Conservation (phyloP, 2,329 filamentous ascomycete genomes). For the Aaosphaeria pasadenensis region DNA sequence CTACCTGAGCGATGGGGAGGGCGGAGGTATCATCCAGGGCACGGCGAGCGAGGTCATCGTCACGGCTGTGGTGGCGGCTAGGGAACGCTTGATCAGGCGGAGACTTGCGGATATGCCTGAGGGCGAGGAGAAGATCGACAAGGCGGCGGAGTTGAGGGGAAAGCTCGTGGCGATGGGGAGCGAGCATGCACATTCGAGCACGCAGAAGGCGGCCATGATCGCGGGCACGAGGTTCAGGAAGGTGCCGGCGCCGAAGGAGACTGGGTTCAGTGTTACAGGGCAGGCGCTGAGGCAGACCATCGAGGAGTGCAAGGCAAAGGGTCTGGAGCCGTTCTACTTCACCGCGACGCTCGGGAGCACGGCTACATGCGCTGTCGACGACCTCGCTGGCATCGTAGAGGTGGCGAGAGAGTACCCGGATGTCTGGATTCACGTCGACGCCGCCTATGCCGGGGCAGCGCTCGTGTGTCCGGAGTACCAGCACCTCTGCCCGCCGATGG, state of each 20-base stretch:
- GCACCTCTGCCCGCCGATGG: slow-evolving; percentile 60
- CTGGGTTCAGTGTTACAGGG: slow-evolving; percentile 70
- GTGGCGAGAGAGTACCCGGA: slow-evolving; percentile 54
- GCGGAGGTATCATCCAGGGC: slow-evolving; percentile 93
- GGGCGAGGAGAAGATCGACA: slow-evolving; percentile 48
- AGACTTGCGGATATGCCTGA: slow-evolving; percentile 25
- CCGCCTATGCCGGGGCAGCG: slow-evolving; percentile 85
- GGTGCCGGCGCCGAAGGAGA: slow-evolving; percentile 60
- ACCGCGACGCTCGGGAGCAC: slow-evolving; percentile 84
- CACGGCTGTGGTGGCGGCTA: slow-evolving; percentile 81
- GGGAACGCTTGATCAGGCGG: slow-evolving; percentile 62
- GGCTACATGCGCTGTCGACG: slow-evolving; percentile 82
- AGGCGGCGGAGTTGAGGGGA: slow-evolving; percentile 62
- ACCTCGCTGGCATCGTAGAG: slow-evolving; percentile 67
- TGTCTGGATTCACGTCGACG: slow-evolving; percentile 92
- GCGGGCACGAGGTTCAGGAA: slow-evolving; percentile 77
- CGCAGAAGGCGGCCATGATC: slow-evolving; percentile 83
- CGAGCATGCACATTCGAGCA: slow-evolving; percentile 76
- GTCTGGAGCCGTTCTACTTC: slow-evolving; percentile 81
- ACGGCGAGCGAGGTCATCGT: slow-evolving; percentile 85
- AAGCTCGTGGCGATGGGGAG: slow-evolving; percentile 78
- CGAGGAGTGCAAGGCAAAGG: slow-evolving; percentile 62
- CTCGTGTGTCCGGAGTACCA: slow-evolving; percentile 80
- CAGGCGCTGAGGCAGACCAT: slow-evolving; percentile 60
- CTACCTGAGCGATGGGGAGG: slow-evolving; percentile 70